A percentile compares a stretch with the other conserved stretches of the same genome.
Conservation (phyloP, 805 yeast genomes). For the Candida silvicultrix region DNA sequence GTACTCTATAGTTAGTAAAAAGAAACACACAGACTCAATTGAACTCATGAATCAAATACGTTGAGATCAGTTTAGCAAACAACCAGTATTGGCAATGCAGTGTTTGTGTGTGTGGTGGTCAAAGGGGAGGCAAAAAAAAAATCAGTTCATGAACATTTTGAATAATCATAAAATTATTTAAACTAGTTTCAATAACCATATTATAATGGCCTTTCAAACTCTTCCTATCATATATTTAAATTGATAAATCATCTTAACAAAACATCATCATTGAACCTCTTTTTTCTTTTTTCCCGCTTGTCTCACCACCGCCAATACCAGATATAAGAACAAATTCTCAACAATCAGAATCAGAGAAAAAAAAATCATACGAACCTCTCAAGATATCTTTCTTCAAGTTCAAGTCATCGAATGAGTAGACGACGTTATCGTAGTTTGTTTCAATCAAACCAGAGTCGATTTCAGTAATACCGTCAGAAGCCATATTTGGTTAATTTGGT, state of each 20-base stretch:
- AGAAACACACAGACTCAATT: too few species aligned
- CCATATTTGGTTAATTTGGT: constrained; percentile 25
- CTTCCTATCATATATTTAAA: background rate
- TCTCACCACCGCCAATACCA: too few species aligned
- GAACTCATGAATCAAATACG: too few species aligned
- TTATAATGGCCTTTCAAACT: background rate
- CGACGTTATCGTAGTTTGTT: constrained; percentile 94
- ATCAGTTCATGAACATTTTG: background rate
- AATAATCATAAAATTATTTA: background rate
- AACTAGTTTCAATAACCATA: background rate
- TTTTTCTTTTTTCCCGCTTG: too few species aligned
- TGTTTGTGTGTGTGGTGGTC: too few species aligned
- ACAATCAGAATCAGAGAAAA: background rate
- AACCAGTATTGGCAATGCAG: too few species aligned
- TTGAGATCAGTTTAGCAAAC: background rate
- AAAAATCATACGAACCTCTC: constrained; percentile 28
- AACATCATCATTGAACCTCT: background rate
- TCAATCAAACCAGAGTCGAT: constrained; percentile 80
- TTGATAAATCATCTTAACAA: background rate
- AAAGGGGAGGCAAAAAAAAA: background rate
- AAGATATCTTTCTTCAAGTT: constrained; percentile 59
- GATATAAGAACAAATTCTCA: background rate
- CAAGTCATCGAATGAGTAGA: constrained; percentile 71
- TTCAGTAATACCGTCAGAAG: constrained; percentile 67
- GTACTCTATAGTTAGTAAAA: too few species aligned